Conservation (phyloP, 1,139 yeast species). For the Scheffersomyces insectosa region DNA sequence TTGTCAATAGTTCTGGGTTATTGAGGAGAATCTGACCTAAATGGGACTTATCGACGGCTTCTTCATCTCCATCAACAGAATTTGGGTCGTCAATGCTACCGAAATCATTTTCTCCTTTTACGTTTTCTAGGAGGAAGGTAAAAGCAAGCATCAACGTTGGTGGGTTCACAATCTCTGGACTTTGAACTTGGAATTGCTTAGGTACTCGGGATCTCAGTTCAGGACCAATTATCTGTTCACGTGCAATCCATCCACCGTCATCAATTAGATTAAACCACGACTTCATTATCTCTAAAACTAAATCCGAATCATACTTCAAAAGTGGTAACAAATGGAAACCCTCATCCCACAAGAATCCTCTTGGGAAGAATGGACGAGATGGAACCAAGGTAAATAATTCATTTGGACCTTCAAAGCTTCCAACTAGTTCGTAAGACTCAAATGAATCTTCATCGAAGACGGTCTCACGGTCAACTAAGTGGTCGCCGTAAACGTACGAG, state of each 20-base stretch:
- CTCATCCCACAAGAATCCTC: slow-evolving; percentile 99
- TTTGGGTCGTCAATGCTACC: slow-evolving; percentile 25
- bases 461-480: slow-evolving; percentile 74
- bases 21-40: slow-evolving; percentile 56
- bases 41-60: slow-evolving; percentile 13
- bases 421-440: slow-evolving; percentile 53
- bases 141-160: slow-evolving; percentile 88
- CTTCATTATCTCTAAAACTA: slow-evolving; percentile 75
- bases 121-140: slow-evolving; percentile 59
- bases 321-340: slow-evolving; percentile 91
- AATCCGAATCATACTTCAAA: slow-evolving; percentile 79
- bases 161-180: slow-evolving; percentile 91
- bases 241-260: slow-evolving; percentile 93
- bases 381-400: slow-evolving; percentile 85
- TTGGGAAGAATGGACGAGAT: slow-evolving; percentile 89
- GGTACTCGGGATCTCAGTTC: slow-evolving; percentile 93
- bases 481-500: slow-evolving; percentile 87
- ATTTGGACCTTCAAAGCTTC: slow-evolving; percentile 62
- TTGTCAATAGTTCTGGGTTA: slow-evolving; percentile 60
- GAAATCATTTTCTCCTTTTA: slow-evolving; percentile 20
- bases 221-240: slow-evolving; percentile 91
- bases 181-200: slow-evolving; percentile 75
- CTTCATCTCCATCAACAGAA: slow-evolving; percentile 16
- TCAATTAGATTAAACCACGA: slow-evolving; percentile 91
- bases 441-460: slow-evolving; percentile 65